A percentile compares a stretch with the other conserved stretches of the same genome.
Conservation (phyloP, 345 rosid genomes). For the Arabidopsis thaliana region DNA sequence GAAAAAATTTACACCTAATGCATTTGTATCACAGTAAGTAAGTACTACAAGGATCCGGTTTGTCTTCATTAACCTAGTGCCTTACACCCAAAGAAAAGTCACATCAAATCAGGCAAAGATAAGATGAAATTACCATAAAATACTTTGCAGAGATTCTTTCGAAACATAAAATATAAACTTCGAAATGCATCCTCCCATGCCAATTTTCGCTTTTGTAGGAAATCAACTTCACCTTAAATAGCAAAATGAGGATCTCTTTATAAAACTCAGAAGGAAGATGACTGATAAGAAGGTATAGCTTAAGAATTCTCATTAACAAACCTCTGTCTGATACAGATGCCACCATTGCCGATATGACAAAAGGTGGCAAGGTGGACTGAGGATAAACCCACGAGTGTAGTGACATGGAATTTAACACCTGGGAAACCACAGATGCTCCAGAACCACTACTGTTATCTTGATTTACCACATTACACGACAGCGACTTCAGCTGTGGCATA, state of each 20-base stretch:
- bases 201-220: constrained; percentile 64
- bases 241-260: constrained; percentile 30
- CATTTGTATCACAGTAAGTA: constrained; percentile 12
- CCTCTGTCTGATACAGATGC: constrained; percentile 71
- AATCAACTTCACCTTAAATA: constrained; percentile 63
- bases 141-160: constrained; percentile 69
- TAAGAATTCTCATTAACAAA: constrained; percentile 46
- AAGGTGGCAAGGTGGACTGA: constrained; percentile 79
- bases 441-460: constrained; percentile 42
- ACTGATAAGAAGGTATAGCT: constrained; percentile 7
- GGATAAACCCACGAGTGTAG: constrained; percentile 95
- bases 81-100: background rate
- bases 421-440: constrained; percentile 50
- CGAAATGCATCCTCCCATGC: constrained; percentile 95
- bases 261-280: constrained; percentile 25
- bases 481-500: constrained; percentile 48
- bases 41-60: constrained; percentile 9
- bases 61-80: background rate
- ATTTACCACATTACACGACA: constrained; percentile 42
- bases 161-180: constrained; percentile 81
- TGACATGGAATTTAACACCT: constrained; percentile 53
- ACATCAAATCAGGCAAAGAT: constrained; percentile 19
- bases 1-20: constrained; percentile 21
- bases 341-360: constrained; percentile 64
- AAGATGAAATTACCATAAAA: constrained; percentile 74